Conservation (phyloP, 1,284 basidiomycete species). For the Ceratobasidium sp. region DNA sequence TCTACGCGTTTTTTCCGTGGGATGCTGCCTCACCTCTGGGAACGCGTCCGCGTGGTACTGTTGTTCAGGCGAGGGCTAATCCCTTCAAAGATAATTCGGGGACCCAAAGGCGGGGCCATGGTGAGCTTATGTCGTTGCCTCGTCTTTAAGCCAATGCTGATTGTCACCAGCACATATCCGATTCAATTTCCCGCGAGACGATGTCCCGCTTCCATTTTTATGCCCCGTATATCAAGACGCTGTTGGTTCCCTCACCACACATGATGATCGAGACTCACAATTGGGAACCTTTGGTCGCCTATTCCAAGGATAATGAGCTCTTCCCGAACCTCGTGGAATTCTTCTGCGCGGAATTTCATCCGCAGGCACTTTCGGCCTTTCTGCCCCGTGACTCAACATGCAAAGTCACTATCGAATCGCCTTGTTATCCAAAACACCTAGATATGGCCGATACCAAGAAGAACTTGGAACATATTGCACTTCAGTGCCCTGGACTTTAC, state of each 20-base stretch:
- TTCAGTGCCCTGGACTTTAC: too few species aligned
- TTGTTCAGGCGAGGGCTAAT: not conserved
- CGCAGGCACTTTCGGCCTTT: not conserved
- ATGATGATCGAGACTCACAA: not conserved
- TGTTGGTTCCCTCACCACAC: not conserved
- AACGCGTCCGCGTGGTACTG: too few species aligned
- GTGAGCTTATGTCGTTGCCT: not conserved
- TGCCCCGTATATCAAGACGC: not conserved
- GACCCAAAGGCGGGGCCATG: not conserved
- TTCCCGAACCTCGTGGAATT: not conserved
- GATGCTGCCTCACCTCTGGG: not conserved
- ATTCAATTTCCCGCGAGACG: not conserved
- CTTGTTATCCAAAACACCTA: too few species aligned
- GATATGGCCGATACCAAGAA: too few species aligned
- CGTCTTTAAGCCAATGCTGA: not conserved
- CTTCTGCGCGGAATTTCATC: not conserved
- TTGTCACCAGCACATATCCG: not conserved
- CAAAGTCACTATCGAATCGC: not conserved
- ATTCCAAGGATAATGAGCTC: not conserved
- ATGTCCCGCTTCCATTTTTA: constrained; percentile 13
- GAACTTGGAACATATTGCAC: too few species aligned
- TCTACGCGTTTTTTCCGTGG: constrained; percentile 10
- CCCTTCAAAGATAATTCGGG: not conserved
- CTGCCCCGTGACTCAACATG: not conserved
- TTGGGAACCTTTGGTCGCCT: not conserved